Conservation (phyloP, 2,329 filamentous ascomycete species). For the Lasiodiplodia hormozganensis region DNA sequence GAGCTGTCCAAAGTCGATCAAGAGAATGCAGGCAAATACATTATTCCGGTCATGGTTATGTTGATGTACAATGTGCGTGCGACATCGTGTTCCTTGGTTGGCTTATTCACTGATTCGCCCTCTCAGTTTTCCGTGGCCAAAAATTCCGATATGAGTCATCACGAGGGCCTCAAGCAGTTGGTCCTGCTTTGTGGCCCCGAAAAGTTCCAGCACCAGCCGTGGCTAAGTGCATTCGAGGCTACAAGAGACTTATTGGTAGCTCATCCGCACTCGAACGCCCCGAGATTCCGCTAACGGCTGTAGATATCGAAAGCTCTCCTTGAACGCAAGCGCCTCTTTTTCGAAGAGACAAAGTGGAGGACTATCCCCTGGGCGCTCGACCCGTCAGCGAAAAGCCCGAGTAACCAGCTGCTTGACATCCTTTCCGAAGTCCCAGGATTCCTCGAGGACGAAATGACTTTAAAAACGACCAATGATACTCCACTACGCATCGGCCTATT, state of each 20-base stretch:
- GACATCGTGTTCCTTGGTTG: not conserved
- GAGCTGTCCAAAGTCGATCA: slow-evolving; percentile 30
- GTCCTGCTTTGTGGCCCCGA: slow-evolving; percentile 29
- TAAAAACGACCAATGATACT: slow-evolving; percentile 18
- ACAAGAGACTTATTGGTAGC: slow-evolving; percentile 29
- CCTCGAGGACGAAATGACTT: slow-evolving; percentile 26
- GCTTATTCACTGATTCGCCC: not conserved
- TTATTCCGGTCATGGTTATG: slow-evolving; percentile 32
- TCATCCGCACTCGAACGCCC: not conserved
- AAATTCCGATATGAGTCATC: slow-evolving; percentile 27
- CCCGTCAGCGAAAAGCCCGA: slow-evolving; percentile 25
- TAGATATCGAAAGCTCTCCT: slow-evolving; percentile 30
- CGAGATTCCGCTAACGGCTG: not conserved
- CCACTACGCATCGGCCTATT: slow-evolving; percentile 11
- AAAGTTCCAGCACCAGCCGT: slow-evolving; percentile 28
- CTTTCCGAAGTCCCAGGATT: slow-evolving; percentile 30
- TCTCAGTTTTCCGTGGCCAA: slow-evolving; percentile 26
- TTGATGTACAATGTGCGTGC: slow-evolving; percentile 31
- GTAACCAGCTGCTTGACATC: slow-evolving; percentile 30
- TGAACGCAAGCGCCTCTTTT: slow-evolving; percentile 30
- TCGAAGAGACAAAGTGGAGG: slow-evolving; percentile 30
- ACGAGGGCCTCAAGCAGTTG: slow-evolving; percentile 30
- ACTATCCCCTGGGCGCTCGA: slow-evolving; percentile 30
- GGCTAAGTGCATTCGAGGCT: slow-evolving; percentile 31
- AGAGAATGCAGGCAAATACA: slow-evolving; percentile 25